Percentiles rank a stretch among this genome's conserved stretches.
These are phyloP conservation scores for Coemansia sp. DNA, from an alignment of 192 early-diverging fungal species.

Conservation along the genomic window DNA sequence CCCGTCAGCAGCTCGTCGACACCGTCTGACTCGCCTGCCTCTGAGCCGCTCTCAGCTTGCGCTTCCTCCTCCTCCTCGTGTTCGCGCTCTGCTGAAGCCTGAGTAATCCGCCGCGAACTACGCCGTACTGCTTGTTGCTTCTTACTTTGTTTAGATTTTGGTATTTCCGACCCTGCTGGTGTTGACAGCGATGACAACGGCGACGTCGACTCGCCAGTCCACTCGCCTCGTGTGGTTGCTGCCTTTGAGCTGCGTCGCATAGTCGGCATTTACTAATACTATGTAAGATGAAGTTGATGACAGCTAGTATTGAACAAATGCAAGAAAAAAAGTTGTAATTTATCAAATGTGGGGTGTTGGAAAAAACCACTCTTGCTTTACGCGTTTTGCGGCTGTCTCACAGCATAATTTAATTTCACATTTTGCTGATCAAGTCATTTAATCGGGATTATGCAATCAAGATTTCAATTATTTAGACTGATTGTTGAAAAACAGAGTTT, in stretches of 20 bases:
- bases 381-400: too few species aligned
- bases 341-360: too few species aligned
- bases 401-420: too few species aligned
- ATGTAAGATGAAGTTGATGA: too few species aligned
- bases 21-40: not conserved
- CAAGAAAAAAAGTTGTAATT: too few species aligned
- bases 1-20: conserved; percentile 18
- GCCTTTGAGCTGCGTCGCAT: conserved; percentile 35
- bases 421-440: too few species aligned
- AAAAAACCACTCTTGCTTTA: too few species aligned
- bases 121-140: not conserved
- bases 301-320: too few species aligned
- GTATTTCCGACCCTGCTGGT: conserved; percentile 10
- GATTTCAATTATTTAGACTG: too few species aligned
- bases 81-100: not conserved
- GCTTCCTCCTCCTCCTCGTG: conserved; percentile 1
- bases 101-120: not conserved
- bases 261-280: conserved; percentile 17
- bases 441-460: too few species aligned
- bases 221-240: not conserved
- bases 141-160: conserved; percentile 5
- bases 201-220: conserved; percentile 24
- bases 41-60: not conserved
- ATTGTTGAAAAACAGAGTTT: too few species aligned
- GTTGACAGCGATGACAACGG: conserved; percentile 43